Evolutionary conservation across 2,329 filamentous ascomycete species (phyloP).

Genomic region (Cladophialophora psammophila): DNA sequence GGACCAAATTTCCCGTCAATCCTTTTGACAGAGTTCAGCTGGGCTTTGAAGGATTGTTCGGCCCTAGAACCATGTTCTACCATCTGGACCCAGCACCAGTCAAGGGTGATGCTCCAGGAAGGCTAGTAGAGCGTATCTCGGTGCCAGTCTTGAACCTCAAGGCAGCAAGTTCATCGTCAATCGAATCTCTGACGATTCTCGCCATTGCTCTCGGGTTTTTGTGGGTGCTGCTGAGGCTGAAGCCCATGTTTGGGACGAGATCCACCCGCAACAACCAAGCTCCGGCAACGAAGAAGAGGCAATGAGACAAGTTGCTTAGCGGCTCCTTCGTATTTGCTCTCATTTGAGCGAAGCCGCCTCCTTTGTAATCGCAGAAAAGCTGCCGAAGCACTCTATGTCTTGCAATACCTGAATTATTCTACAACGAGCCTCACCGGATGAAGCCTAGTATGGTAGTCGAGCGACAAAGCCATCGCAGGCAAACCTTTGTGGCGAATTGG

Average conservation of each 20-base stretch:
- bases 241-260: conserved; percentile 39
- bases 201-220: conserved; percentile 69
- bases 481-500: no score
- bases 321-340: neutral
- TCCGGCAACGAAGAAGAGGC: conserved; percentile 18
- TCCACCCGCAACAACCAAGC: neutral
- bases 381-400: neutral
- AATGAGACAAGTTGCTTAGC: conserved; percentile 9
- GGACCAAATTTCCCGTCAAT: conserved; percentile 72
- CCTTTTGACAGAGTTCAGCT: conserved; percentile 86
- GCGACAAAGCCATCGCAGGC: neutral
- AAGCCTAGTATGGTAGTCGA: neutral
- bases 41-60: conserved; percentile 86
- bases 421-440: neutral
- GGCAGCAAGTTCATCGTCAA: conserved; percentile 56
- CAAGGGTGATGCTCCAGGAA: conserved; percentile 23
- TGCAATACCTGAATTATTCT: neutral
- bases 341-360: neutral
- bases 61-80: conserved; percentile 79
- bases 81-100: conserved; percentile 67
- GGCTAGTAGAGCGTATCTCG: conserved; percentile 62
- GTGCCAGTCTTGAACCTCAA: conserved; percentile 72
- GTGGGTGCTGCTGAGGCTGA: conserved; percentile 72
- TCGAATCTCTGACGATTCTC: conserved; percentile 63
- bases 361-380: neutral